Conservation (phyloP, 2,329 filamentous ascomycete species). For the Aureobasidium sp. region DNA sequence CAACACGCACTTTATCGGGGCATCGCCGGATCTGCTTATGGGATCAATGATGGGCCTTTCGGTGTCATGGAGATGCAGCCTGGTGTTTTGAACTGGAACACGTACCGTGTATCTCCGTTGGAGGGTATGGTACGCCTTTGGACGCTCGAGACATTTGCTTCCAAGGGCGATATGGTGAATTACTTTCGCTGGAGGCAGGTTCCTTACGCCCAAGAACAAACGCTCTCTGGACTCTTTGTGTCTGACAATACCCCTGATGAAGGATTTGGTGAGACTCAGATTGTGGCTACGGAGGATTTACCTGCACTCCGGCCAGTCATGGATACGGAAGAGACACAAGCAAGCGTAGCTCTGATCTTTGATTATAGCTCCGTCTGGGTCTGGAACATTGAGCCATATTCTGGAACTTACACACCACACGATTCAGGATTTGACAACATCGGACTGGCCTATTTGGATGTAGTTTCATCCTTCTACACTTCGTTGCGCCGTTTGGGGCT, state of each 20-base stretch:
- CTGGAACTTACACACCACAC: constrained; percentile 20
- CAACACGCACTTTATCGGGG: constrained; percentile 21
- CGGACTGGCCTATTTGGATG: constrained; percentile 17
- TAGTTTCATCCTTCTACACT: constrained; percentile 22
- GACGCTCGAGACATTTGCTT: constrained; percentile 23
- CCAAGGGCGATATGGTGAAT: constrained; percentile 21
- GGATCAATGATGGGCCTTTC: constrained; percentile 18
- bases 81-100: constrained; percentile 23
- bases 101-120: constrained; percentile 21
- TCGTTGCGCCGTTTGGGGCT: constrained; percentile 21
- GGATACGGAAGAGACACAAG: constrained; percentile 12
- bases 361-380: constrained; percentile 22
- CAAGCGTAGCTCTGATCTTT: constrained; percentile 20
- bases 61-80: constrained; percentile 25
- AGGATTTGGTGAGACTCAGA: constrained; percentile 20
- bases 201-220: constrained; percentile 22
- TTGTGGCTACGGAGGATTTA: constrained; percentile 19
- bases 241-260: constrained; percentile 20
- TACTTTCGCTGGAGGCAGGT: constrained; percentile 24
- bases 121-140: constrained; percentile 23
- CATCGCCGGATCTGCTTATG: constrained; percentile 20
- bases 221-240: constrained; percentile 20
- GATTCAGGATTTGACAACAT: constrained; percentile 19
- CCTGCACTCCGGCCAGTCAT: constrained; percentile 11
- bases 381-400: constrained; percentile 22